A percentile compares a stretch with the other conserved stretches of the same genome.
These are phyloP conservation scores for Mycena albidolilacea DNA, from an alignment of 768 basidiomycete species.

Conservation along the genomic window DNA sequence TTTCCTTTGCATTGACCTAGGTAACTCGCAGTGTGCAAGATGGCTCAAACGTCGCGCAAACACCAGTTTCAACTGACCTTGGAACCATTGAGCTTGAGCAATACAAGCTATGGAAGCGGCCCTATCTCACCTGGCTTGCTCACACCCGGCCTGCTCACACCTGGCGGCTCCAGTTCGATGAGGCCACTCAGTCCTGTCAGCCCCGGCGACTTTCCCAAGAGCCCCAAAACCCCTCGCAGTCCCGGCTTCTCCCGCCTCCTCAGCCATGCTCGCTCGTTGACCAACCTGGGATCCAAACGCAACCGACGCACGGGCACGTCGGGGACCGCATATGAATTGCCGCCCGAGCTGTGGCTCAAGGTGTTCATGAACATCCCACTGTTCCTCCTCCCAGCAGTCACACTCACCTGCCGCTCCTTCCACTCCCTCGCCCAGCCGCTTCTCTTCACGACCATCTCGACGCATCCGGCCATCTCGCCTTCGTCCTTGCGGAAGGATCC, in stretches of 20 bases:
- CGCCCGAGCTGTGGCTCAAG: constrained; percentile 55
- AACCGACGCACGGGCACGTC: neutral
- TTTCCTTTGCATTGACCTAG: neutral
- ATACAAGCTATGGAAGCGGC: neutral
- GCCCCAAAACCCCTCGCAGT: constrained; percentile 30
- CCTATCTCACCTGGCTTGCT: constrained; percentile 6
- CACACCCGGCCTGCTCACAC: neutral
- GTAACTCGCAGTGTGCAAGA: neutral
- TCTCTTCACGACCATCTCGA: constrained; percentile 55
- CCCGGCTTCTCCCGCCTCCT: constrained; percentile 27
- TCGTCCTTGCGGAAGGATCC: constrained; percentile 45
- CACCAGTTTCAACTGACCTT: constrained; percentile 19
- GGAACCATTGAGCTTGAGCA: constrained; percentile 17
- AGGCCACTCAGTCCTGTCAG: neutral
- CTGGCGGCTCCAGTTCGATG: neutral
- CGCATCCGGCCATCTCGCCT: constrained; percentile 48
- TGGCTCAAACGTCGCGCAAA: constrained; percentile 24
- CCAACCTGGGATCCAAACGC: constrained; percentile 28
- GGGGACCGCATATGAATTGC: constrained; percentile 28
- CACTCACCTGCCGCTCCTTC: constrained; percentile 51
- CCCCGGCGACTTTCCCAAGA: neutral
- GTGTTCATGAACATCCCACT: constrained; percentile 51
- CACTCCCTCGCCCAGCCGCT: constrained; percentile 54
- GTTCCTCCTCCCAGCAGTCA: constrained; percentile 47
- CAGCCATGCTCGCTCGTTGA: constrained; percentile 25